A percentile compares a stretch with the other conserved stretches of the same genome.
Evolutionary conservation across 2,329 filamentous ascomycete genomes (phyloP).

Genomic region (Chalaropsis ovoidea): DNA sequence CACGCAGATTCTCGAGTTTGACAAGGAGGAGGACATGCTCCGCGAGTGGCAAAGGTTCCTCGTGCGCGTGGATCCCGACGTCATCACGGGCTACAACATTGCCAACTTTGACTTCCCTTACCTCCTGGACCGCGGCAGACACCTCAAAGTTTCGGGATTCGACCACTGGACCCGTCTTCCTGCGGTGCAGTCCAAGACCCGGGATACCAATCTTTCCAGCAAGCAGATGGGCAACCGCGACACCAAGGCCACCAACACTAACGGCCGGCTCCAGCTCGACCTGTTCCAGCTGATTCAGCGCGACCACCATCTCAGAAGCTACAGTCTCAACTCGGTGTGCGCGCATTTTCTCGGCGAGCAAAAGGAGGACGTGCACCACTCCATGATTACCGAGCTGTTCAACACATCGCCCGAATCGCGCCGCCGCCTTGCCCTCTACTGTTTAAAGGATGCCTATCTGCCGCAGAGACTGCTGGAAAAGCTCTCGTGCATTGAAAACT

Average conservation of each 20-base stretch:
- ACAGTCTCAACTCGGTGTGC: conserved; percentile 92
- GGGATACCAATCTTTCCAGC: conserved; percentile 80
- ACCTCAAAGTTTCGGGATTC: conserved; percentile 70
- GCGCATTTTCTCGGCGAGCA: conserved; percentile 93
- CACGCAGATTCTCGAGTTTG: conserved; percentile 78
- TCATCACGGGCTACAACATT: conserved; percentile 99
- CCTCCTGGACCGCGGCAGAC: conserved; percentile 73
- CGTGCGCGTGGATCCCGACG: conserved; percentile 82
- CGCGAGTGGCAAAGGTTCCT: conserved; percentile 84
- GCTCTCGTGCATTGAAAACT: conserved; percentile 95
- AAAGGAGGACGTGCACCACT: conserved; percentile 97
- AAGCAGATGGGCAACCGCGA: conserved; percentile 98
- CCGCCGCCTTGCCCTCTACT: conserved; percentile 85
- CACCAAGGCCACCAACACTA: conserved; percentile 87
- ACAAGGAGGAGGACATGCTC: conserved; percentile 80
- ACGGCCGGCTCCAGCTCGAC: conserved; percentile 85
- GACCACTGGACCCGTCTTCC: conserved; percentile 79
- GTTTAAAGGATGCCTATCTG: conserved; percentile 92
- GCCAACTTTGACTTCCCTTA: conserved; percentile 98
- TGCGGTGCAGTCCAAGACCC: conserved; percentile 58
- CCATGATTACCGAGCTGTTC: conserved; percentile 97
- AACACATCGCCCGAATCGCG: conserved; percentile 92
- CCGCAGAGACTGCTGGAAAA: conserved; percentile 95
- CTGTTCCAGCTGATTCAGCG: conserved; percentile 89
- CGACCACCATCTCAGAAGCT: conserved; percentile 90